Evolutionary conservation across 2,329 filamentous ascomycete species (phyloP).

Genomic region (Aspergillus quadricinctus): DNA sequence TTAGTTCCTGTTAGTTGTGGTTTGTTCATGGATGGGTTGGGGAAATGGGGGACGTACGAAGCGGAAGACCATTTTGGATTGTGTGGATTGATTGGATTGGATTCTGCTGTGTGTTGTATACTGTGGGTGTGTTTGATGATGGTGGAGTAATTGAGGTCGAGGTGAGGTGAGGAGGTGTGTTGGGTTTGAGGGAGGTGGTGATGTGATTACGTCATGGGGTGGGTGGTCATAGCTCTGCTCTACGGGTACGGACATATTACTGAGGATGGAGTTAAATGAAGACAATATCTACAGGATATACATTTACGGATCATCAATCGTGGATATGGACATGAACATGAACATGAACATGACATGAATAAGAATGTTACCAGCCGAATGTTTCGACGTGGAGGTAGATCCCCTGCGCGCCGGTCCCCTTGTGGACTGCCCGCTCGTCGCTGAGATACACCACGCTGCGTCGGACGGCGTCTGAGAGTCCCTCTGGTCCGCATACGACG

Average conservation of each 20-base stretch:
- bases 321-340: too few species aligned
- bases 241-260: too few species aligned
- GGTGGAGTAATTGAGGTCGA: background rate
- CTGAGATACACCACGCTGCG: conserved; percentile 53
- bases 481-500: conserved; percentile 57
- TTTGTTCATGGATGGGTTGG: background rate
- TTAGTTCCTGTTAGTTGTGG: background rate
- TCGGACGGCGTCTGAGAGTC: conserved; percentile 53
- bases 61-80: conserved; percentile 19
- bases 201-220: background rate
- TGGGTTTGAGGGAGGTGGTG: background rate
- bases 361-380: conserved; percentile 43
- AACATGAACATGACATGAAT: background rate
- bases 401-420: conserved; percentile 62
- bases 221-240: background rate
- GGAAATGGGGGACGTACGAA: conserved; percentile 14
- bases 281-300: background rate
- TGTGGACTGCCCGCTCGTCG: conserved; percentile 63
- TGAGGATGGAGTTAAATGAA: background rate
- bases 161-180: background rate
- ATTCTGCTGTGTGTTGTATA: background rate
- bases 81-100: background rate
- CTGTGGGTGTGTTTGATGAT: background rate
- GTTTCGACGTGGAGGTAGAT: conserved; percentile 58
- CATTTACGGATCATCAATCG: background rate